phyloP scores from a whole-genome alignment of 108 stramenopile species.

The Epipyxis sp. region DNA sequence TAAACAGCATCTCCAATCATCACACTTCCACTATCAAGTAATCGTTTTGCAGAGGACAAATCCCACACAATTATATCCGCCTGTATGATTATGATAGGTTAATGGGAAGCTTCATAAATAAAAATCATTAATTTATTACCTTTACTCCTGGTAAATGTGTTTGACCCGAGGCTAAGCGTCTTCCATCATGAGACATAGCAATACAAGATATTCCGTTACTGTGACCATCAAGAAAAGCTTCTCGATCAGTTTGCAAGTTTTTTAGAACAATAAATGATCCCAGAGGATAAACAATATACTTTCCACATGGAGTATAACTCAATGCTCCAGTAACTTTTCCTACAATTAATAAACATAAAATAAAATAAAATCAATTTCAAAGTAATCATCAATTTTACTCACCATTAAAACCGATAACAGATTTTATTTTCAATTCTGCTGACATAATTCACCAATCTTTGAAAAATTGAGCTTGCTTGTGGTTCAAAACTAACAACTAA shows the following conservation, averaged over 20 bases:
- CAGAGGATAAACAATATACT: slow-evolving; percentile 61
- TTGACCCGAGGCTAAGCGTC: slow-evolving; percentile 68
- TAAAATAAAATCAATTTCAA: background rate
- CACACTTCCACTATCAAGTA: slow-evolving; percentile 46
- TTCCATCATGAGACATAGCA: slow-evolving; percentile 65
- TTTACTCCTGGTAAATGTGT: slow-evolving; percentile 31
- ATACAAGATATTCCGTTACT: slow-evolving; percentile 67
- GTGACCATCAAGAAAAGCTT: slow-evolving; percentile 70
- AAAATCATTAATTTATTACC: background rate
- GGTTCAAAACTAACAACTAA: too few species aligned
- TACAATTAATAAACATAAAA: background rate
- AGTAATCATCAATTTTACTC: background rate
- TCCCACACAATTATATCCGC: slow-evolving; percentile 75
- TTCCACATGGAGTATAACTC: slow-evolving; percentile 70
- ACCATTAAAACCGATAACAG: slow-evolving; percentile 60
- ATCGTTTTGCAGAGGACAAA: slow-evolving; percentile 54
- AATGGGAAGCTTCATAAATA: slow-evolving; percentile 37
- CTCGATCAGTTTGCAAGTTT: slow-evolving; percentile 44
- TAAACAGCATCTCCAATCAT: slow-evolving; percentile 49
- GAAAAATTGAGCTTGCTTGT: too few species aligned
- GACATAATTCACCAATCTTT: too few species aligned
- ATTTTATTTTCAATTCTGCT: slow-evolving; percentile 46
- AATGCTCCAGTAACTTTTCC: slow-evolving; percentile 60
- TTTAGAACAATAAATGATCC: slow-evolving; percentile 57
- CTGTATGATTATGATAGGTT: slow-evolving; percentile 37